Evolutionary conservation across 768 basidiomycete species (phyloP), one percentile per base, ranked within the genome.

Genomic region (Trametes cinnabarina): DNA sequence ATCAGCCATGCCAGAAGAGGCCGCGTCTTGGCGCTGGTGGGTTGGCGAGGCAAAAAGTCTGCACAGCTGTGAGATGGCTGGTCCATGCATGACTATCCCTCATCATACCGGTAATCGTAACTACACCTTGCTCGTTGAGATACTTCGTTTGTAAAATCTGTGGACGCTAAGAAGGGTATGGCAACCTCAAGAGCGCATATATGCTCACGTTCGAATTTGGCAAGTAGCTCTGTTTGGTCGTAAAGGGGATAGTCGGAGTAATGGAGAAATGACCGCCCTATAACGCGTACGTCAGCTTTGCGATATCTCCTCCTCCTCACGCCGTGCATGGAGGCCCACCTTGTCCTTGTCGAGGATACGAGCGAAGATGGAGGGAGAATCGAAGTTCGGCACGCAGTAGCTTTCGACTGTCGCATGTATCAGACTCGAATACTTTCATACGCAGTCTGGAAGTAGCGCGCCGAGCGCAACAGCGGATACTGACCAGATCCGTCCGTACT

Each of bases 211-310:
- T 92, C 4, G 89, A 92, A 60, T 82, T 88, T 0, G 92, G 88
- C 12, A 92, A 76, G 68, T 92, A 92, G 60, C 86, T 89, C 67
- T 94, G 91, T 70, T 91, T 93, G 11, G 87, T 85, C 9, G 81
- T 78, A 66, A 87, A 90, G 0, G 83, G 77, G 25, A 82, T 75
- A 2, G 80, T 82, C 0, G 92, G 92, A n/a, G 80, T 84, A 67
- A 96, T 86, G 9, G 89, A 91, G 72, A 95, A 96, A 70, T 97
- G 94, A 0, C 94, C 94, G 22, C 94, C 94, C 80, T 87, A 28
- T 17, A 8, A 7, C 30, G 8, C 12, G 6, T 10, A 11, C n/a
- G 19, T 40, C n/a, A 49, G 40, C 15, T 1, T 3, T 14, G 9
- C 15, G 9, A 6, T 11, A 32, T 8, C 15, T 40, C 2, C 6